phyloP scores from a whole-genome alignment of 2,329 filamentous ascomycete genomes.

The Fusarium chlamydosporum region DNA sequence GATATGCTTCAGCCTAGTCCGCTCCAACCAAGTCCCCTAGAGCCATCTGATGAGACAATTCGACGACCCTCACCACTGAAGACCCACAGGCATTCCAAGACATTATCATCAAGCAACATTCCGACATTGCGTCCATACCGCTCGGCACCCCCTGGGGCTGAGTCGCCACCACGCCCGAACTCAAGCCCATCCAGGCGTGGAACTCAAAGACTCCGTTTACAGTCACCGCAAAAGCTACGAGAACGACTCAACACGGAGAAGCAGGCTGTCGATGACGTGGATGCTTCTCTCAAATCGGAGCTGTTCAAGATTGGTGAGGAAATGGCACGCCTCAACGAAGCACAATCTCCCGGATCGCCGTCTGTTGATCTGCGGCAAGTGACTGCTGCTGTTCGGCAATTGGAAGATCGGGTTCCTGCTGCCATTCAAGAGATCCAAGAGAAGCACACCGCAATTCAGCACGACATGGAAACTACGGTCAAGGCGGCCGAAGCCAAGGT shows the following conservation, averaged over 20 bases:
- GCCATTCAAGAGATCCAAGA: slow-evolving; percentile 71
- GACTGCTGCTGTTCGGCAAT: slow-evolving; percentile 70
- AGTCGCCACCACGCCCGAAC: slow-evolving; percentile 44
- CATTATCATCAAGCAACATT: slow-evolving; percentile 67
- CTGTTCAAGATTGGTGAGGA: slow-evolving; percentile 85
- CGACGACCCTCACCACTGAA: slow-evolving; percentile 49
- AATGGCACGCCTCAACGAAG: slow-evolving; percentile 71
- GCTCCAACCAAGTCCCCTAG: slow-evolving; percentile 32
- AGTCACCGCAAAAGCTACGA: slow-evolving; percentile 81
- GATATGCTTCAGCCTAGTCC: slow-evolving; percentile 43
- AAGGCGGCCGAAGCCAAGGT: slow-evolving; percentile 82
- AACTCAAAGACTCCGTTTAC: slow-evolving; percentile 73
- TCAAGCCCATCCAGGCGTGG: slow-evolving; percentile 53
- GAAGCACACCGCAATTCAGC: slow-evolving; percentile 74
- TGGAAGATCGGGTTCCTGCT: slow-evolving; percentile 77
- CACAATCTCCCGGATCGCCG: slow-evolving; percentile 48
- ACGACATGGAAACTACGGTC: slow-evolving; percentile 79
- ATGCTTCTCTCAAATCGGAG: slow-evolving; percentile 79
- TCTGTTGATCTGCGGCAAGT: slow-evolving; percentile 65
- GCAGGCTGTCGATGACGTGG: slow-evolving; percentile 77
- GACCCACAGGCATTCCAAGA: slow-evolving; percentile 61
- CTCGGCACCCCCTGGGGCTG: slow-evolving; percentile 46
- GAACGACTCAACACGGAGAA: slow-evolving; percentile 90
- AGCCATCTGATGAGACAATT: slow-evolving; percentile 35
- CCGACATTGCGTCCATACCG: slow-evolving; percentile 64